A percentile compares a stretch with the other conserved stretches of the same genome.
Conservation (phyloP, 495 filamentous ascomycete genomes). For the Aspergillus panamensis region DNA sequence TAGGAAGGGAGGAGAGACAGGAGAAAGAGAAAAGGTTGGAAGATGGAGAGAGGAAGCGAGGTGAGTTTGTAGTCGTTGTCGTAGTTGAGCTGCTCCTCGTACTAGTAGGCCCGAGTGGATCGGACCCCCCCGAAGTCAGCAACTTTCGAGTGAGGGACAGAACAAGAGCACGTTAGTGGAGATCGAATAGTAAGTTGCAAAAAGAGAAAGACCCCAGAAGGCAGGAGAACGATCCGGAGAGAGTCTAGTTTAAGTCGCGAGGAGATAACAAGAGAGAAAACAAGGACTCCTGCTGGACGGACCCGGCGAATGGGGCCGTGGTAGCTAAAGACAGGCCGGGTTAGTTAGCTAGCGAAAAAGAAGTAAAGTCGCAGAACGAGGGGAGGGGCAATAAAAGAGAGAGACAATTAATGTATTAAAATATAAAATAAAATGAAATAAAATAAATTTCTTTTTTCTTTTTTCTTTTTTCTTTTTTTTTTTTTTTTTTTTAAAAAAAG, state of each 20-base stretch:
- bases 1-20: constrained; percentile 11
- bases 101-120: constrained; percentile 23
- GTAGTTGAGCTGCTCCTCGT: constrained; percentile 2
- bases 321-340: constrained; percentile 7
- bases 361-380: neutral
- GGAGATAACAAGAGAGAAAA: constrained; percentile 18
- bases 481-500: no score
- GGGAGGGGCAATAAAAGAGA: neutral
- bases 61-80: constrained; percentile 16
- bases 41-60: constrained; percentile 14
- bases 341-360: neutral
- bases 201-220: constrained; percentile 12
- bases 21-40: neutral
- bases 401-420: neutral
- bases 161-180: constrained; percentile 17
- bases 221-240: constrained; percentile 24
- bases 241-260: constrained; percentile 17
- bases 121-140: constrained; percentile 25
- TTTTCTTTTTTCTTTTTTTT: no score
- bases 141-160: constrained; percentile 1
- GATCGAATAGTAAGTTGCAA: constrained; percentile 9
- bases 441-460: no score
- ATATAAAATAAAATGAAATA: no score
- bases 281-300: constrained; percentile 16
- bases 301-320: constrained; percentile 23